Evolutionary conservation across 1,139 yeast species (phyloP), one percentile per base, ranked within the genome.

Genomic region (Zygoascus hellenicus): DNA sequence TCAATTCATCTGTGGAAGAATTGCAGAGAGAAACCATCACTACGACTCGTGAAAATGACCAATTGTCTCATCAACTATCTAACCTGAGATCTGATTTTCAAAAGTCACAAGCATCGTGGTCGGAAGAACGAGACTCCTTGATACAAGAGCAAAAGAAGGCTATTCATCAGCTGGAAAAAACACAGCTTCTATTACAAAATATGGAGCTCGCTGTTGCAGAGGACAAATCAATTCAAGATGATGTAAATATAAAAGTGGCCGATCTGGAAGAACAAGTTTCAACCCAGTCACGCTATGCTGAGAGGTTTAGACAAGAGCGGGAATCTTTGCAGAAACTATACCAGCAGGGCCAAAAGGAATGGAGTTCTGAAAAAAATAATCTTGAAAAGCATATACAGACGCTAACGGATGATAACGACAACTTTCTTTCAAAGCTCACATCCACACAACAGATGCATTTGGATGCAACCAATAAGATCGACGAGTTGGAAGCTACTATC

Each of bases 21-120:
- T 61, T 85, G 45, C 76, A 74, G 45, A 71, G 71, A 28, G 87
- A 84, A 58, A 71, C 78, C 30, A 65, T 68, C 1, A 76, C 74
- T 40, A 65, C 85, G 50, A 84, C 82, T 54, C 69, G 69, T 35
- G 95, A 87, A 60, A 79, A 87, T 58, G 90, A 83, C 52, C 68
- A 77, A 43, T 64, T 85, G 40, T 75, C 81, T 16, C 68, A 64
- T 38, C 77, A 80, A 30, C 66, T 80, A 44, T 67, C 76, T 2
- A 57, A 60, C 7, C 54, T 77, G 22, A 71, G 83, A 46, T 65
- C 72, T 22, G 80, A 77, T 51, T 63, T 59, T 38, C 79, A 77
- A 47, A 53, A 63, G 4, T 70, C 71, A 34, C 71, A 74, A 44
- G 71, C 67, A 7, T 57, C 61, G 16, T 66, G 74, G 59, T 71